Percentiles rank a stretch among this genome's conserved stretches.
Conservation (phyloP, 2,329 filamentous ascomycete genomes). For the Samsoniella hepiali region DNA sequence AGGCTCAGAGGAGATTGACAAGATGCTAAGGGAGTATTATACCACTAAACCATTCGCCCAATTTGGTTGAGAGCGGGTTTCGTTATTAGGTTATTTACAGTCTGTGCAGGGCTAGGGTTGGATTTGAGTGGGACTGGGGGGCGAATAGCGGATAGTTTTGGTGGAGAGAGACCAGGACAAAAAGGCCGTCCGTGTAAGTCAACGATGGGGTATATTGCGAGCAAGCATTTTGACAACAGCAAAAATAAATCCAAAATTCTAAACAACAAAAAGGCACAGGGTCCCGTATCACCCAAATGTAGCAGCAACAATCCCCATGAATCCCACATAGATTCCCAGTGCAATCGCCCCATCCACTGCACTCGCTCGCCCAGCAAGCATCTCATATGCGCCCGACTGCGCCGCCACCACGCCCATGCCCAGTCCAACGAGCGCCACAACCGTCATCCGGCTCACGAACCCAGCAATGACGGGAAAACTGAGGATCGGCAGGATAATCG, state of each 20-base stretch:
- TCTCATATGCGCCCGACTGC: slow-evolving; percentile 26
- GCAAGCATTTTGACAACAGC: not conserved
- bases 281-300: slow-evolving; percentile 19
- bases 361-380: slow-evolving; percentile 22
- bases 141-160: not conserved
- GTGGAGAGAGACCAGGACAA: not conserved
- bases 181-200: not conserved
- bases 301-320: slow-evolving; percentile 14
- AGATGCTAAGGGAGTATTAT: slow-evolving; percentile 20
- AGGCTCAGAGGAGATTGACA: not conserved
- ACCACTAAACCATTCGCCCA: slow-evolving; percentile 21
- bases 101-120: slow-evolving; percentile 16
- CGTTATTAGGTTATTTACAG: slow-evolving; percentile 17
- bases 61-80: slow-evolving; percentile 9
- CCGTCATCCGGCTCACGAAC: slow-evolving; percentile 55
- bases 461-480: slow-evolving; percentile 56
- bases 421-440: slow-evolving; percentile 51
- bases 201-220: slow-evolving; percentile 7
- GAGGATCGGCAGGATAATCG: slow-evolving; percentile 54
- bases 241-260: not conserved
- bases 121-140: not conserved
- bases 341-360: slow-evolving; percentile 18
- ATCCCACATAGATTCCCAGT: slow-evolving; percentile 9
- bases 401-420: slow-evolving; percentile 37
- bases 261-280: not conserved